Conservation (phyloP, 176 grass and related monocot genomes). For the Triticum timopheevii region DNA sequence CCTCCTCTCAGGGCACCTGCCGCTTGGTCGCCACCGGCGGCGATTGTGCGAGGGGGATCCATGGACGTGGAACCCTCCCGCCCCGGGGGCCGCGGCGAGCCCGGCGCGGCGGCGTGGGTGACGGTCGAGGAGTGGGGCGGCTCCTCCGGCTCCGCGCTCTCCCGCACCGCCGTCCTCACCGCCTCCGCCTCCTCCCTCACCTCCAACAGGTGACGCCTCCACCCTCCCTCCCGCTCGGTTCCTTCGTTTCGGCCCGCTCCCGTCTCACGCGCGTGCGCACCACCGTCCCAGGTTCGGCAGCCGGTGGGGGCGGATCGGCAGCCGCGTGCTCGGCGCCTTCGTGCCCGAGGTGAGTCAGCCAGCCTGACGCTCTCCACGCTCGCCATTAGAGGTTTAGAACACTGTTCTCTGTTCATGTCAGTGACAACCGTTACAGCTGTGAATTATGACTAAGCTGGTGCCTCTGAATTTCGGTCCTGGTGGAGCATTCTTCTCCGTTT, state of each 20-base stretch:
- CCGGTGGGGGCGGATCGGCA: slow-evolving; percentile 65
- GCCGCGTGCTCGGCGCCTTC: slow-evolving; percentile 75
- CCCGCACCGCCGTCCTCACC: slow-evolving; percentile 76
- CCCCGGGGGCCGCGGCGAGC: background rate
- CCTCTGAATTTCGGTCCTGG: background rate
- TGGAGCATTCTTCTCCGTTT: background rate
- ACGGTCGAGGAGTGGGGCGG: slow-evolving; percentile 96
- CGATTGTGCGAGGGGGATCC: background rate
- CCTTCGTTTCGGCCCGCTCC: background rate
- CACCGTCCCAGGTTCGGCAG: slow-evolving; percentile 50
- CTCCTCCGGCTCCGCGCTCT: slow-evolving; percentile 70
- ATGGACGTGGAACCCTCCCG: background rate
- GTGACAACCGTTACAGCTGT: background rate
- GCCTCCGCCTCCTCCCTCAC: slow-evolving; percentile 67
- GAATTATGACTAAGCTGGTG: background rate
- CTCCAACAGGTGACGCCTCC: slow-evolving; percentile 40
- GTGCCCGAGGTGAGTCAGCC: slow-evolving; percentile 67
- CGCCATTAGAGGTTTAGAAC: background rate
- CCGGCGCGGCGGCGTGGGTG: slow-evolving; percentile 34
- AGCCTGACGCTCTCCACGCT: background rate
- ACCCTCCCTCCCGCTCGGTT: background rate
- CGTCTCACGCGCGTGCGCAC: background rate
- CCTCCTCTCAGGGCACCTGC: no score
- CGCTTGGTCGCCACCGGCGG: background rate
- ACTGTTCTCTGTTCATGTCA: no score